Evolutionary conservation across 2,329 filamentous ascomycete species (phyloP).

Genomic region (Calonectria montana): DNA sequence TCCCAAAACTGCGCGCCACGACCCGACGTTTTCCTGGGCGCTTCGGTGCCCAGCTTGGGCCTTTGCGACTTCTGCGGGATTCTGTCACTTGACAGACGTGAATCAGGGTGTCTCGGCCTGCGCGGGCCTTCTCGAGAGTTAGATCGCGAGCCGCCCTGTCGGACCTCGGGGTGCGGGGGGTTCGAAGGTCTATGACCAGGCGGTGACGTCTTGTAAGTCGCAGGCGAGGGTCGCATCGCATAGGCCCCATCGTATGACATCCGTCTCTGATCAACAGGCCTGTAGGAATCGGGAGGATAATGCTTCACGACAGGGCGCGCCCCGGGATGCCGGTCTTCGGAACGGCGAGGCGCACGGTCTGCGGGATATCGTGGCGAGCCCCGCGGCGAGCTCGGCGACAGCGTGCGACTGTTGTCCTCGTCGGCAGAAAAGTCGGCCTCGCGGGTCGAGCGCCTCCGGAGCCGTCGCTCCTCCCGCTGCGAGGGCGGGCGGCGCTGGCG

Average conservation of each 20-base stretch:
- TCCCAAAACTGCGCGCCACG: slow-evolving; percentile 27
- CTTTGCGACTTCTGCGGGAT: neutral
- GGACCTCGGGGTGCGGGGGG: slow-evolving; percentile 23
- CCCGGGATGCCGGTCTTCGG: slow-evolving; percentile 7
- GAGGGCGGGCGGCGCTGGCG: slow-evolving; percentile 20
- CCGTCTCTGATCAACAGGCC: slow-evolving; percentile 25
- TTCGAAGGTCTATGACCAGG: slow-evolving; percentile 20
- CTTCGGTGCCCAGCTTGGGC: neutral
- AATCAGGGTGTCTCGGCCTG: neutral
- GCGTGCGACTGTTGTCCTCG: slow-evolving; percentile 32
- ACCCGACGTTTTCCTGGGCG: neutral
- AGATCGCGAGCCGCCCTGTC: slow-evolving; percentile 19
- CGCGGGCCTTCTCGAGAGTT: slow-evolving; percentile 27
- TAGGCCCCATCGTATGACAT: slow-evolving; percentile 31
- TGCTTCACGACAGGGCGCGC: slow-evolving; percentile 26
- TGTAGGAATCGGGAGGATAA: slow-evolving; percentile 30
- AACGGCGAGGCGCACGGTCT: slow-evolving; percentile 12
- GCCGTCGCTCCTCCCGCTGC: neutral
- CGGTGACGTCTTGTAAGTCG: slow-evolving; percentile 21
- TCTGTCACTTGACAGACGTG: neutral
- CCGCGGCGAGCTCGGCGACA: slow-evolving; percentile 26
- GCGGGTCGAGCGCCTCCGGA: slow-evolving; percentile 31
- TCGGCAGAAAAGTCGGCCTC: slow-evolving; percentile 39
- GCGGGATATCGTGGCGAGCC: slow-evolving; percentile 20
- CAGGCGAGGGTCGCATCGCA: slow-evolving; percentile 15